Conservation (phyloP, 2,329 filamentous ascomycete genomes). For the Grosmannia clavigera region DNA sequence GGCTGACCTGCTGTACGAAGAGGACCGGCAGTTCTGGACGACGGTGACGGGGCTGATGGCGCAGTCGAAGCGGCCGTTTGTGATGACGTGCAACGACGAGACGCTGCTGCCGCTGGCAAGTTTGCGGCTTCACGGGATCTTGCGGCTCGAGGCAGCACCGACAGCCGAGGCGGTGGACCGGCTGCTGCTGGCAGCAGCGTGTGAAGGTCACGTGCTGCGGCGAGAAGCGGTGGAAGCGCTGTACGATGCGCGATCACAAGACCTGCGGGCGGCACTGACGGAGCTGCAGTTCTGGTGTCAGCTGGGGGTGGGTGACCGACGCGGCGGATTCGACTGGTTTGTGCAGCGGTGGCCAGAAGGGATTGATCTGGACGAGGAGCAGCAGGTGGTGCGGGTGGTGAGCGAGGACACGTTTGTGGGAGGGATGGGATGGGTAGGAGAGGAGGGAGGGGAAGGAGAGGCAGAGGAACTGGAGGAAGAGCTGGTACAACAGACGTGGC, state of each 20-base stretch:
- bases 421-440: conserved; percentile 57
- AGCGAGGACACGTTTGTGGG: conserved; percentile 67
- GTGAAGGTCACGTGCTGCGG: conserved; percentile 72
- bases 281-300: conserved; percentile 97
- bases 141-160: conserved; percentile 59
- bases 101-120: conserved; percentile 61
- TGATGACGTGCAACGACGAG: conserved; percentile 94
- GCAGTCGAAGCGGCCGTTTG: conserved; percentile 80
- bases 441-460: conserved; percentile 42
- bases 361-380: conserved; percentile 52
- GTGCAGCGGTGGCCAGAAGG: conserved; percentile 64
- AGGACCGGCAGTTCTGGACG: conserved; percentile 90
- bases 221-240: conserved; percentile 56
- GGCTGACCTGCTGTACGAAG: conserved; percentile 84
- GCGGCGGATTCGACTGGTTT: conserved; percentile 84
- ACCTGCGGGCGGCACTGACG: conserved; percentile 68
- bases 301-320: conserved; percentile 81
- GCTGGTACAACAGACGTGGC: conserved; percentile 50
- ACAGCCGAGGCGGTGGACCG: conserved; percentile 63
- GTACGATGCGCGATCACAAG: conserved; percentile 54
- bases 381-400: conserved; percentile 60
- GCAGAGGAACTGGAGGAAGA: conserved; percentile 43
- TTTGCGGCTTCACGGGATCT: conserved; percentile 72
- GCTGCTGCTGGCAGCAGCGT: conserved; percentile 68
- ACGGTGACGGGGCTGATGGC: conserved; percentile 66